Percentiles rank a stretch among this genome's conserved stretches.
Evolutionary conservation across 1,284 basidiomycete genomes (phyloP).

Genomic region (Tilletia caries): DNA sequence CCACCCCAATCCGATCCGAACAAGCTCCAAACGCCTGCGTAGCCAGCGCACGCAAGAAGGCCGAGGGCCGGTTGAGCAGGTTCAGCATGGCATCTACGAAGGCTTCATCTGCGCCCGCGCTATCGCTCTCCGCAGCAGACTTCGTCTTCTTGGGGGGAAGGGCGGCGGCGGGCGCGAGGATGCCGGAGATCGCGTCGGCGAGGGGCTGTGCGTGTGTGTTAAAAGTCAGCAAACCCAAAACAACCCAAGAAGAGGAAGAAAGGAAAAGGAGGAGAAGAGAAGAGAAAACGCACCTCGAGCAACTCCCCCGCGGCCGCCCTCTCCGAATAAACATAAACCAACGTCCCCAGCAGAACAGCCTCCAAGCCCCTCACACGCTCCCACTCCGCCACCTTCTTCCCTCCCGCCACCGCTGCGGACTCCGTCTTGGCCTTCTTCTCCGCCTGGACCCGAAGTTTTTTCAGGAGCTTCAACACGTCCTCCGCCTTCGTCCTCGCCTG

Average conservation of each 20-base stretch:
- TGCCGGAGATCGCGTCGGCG: constrained; percentile 16
- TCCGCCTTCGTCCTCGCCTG: constrained; percentile 31
- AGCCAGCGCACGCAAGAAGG: constrained; percentile 75
- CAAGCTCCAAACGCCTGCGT: constrained; percentile 78
- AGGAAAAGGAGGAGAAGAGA: too few species aligned
- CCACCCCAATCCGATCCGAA: constrained; percentile 66
- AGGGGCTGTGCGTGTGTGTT: constrained; percentile 14
- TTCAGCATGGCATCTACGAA: constrained; percentile 84
- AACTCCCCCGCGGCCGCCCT: constrained; percentile 54
- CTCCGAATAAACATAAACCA: constrained; percentile 56
- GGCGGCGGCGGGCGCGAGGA: constrained; percentile 20
- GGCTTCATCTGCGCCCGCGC: constrained; percentile 66
- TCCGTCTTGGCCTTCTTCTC: constrained; percentile 25
- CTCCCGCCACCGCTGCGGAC: too few species aligned
- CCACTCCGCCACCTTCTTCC: constrained; percentile 23
- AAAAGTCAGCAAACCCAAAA: too few species aligned
- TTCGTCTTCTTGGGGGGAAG: constrained; percentile 41
- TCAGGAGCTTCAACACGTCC: constrained; percentile 25
- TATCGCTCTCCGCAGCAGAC: constrained; percentile 52
- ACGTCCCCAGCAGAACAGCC: constrained; percentile 33
- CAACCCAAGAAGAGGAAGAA: too few species aligned
- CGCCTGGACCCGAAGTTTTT: constrained; percentile 28
- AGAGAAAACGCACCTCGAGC: constrained; percentile 21
- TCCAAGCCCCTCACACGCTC: constrained; percentile 36
- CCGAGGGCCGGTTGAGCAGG: constrained; percentile 77